Base-by-base conservation (phyloP, 192 early-diverging fungal species). In the Backusella liffmaniae region DNA sequence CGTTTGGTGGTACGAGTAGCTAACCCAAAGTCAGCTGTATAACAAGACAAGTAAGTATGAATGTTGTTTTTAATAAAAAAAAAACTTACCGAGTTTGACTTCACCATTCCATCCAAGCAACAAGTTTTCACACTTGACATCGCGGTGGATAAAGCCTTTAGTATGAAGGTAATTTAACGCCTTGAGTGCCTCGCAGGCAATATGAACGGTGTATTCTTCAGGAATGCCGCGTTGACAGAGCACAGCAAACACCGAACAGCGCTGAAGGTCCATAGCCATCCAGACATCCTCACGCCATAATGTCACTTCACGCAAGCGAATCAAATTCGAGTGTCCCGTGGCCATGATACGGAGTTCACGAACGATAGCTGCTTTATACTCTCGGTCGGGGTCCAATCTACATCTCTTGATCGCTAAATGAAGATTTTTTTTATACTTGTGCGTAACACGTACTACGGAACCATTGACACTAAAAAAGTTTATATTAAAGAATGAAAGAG, bases 51-150 rank as follows among this genome's bases (percentile, higher is more conserved):
- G 32, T 65, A 18, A 51, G 42, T 26, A 10, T 68, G 29, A 51
- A 67, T 39, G 26, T 35, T 35, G 65, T 35, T 32, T 29, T 66
- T 15, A 23, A 65, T 56, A 3, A 49, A 37, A 42, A 13, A 3
- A 15, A 26, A 10, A 34, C 76, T 51, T 80, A 83, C 84, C 84
- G 35, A 86, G 77, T 35, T 86, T 86, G 66, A 86, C 68, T 75
- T 76, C 77, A 32, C 82, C 82, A 53, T 86, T 76, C 72, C 76
- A 77, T 46, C 75, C 76, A 15, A 86, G 29, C 12, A 86, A 70
- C n/a, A 86, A 74, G 62, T 86, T 86, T 42, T 86, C 82, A 46
- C 82, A 80, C 49, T 86, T 86, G 66, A 86, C 73, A 70, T 86
- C 84, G 29, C 84, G 82, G 67, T 86, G 84, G 51, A 86, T 83